These are phyloP conservation scores for Colletotrichum musicola DNA, from an alignment of 2,329 filamentous ascomycete species.

Conservation along the genomic window DNA sequence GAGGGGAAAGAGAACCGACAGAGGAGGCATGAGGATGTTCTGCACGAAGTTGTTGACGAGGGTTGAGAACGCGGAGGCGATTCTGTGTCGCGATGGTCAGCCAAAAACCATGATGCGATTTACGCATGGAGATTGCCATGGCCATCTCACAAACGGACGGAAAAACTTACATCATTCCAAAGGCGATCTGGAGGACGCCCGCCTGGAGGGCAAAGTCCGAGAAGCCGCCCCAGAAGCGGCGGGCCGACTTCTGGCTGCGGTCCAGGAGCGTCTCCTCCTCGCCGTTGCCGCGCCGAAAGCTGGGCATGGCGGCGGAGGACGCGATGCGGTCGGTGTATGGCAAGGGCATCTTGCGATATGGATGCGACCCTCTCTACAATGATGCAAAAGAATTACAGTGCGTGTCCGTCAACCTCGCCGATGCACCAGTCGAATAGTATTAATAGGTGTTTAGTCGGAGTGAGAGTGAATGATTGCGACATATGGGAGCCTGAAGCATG, in stretches of 20 bases:
- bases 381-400: no score
- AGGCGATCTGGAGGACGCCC: slow-evolving; percentile 81
- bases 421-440: not conserved
- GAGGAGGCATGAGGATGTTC: slow-evolving; percentile 76
- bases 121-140: not conserved
- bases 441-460: slow-evolving; percentile 5
- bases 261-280: slow-evolving; percentile 61
- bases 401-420: no score
- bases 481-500: not conserved
- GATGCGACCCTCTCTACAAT: no score
- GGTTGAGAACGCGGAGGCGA: slow-evolving; percentile 78
- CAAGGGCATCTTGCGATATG: not conserved
- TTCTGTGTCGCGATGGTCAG: slow-evolving; percentile 54
- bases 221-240: slow-evolving; percentile 72
- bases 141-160: not conserved
- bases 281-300: slow-evolving; percentile 42
- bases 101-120: not conserved
- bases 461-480: not conserved
- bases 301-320: slow-evolving; percentile 44
- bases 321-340: slow-evolving; percentile 17
- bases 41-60: slow-evolving; percentile 79
- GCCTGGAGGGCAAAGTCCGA: slow-evolving; percentile 80
- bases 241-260: slow-evolving; percentile 60
- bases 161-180: slow-evolving; percentile 75
- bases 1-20: slow-evolving; percentile 77